Evolutionary conservation across 345 rosid genomes (phyloP), one percentile per base, ranked within the genome.

Genomic region (Citrus hindsii): DNA sequence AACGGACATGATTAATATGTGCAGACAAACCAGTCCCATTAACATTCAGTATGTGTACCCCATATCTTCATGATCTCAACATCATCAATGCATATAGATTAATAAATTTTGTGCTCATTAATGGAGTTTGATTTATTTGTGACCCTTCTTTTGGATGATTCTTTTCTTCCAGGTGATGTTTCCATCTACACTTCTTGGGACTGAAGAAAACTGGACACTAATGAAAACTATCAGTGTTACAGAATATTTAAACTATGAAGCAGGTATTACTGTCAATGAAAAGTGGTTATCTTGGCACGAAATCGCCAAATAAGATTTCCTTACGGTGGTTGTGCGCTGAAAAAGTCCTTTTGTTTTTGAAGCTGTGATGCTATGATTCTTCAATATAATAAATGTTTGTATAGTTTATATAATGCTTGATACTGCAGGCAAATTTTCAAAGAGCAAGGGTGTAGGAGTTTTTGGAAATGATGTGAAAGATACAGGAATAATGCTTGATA

Each of bases 381-480:
- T 14, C n/a, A 37, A 61, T 14, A 7, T 14, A 12, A 7, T 19
- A 65, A 8, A 19, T 28, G 35, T 22, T 25, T 37, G 27, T 60
- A 22, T 24, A n/a, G 22, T 1, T 1, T 53, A 53, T 53, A 18
- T 53, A 53, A 53, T 53, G 58, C 2, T 53, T 79, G 81, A 32
- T 77, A 64, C 59, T 80, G 68, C 89, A 96, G 99, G 99, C 71
- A 96, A 96, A 82, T 96, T 96, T 76, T 92, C 98, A 72, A 96
- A 96, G 89, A 96, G 97, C 80, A 92, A 94, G 83, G 99, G 99
- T 55, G 77, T 94, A 77, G 99, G 99, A 83, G 98, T 96, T 67
- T 96, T 96, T 79, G 99, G 99, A 78, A 94, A 94, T 87, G 99
- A 96, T 79, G 98, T 83, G 51, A 94, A 90, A 79, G 98, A 96